phyloP scores from a whole-genome alignment of 1,284 basidiomycete genomes.

The Malassezia brasiliensis region DNA sequence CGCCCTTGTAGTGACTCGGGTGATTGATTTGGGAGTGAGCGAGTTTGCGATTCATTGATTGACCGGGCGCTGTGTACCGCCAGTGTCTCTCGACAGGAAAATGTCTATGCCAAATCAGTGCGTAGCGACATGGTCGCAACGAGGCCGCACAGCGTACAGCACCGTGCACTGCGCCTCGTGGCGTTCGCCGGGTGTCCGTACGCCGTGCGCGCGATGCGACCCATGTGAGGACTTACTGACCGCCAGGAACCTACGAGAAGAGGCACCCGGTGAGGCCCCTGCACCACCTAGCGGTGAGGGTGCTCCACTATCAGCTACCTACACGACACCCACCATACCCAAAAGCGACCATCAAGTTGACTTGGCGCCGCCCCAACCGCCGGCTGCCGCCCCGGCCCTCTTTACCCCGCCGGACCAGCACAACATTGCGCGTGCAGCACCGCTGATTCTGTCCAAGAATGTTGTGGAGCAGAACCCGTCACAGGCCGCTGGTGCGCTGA shows the following conservation, averaged over 20 bases:
- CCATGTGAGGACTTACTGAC: background rate
- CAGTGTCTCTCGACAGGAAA: background rate
- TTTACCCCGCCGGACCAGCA: background rate
- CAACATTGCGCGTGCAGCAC: background rate
- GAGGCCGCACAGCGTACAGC: background rate
- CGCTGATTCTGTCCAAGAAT: background rate
- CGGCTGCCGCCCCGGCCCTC: background rate
- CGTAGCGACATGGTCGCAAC: background rate
- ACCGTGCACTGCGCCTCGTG: no score
- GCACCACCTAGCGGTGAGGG: no score
- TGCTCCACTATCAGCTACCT: background rate
- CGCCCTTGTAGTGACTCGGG: constrained; percentile 8
- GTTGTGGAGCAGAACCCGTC: constrained; percentile 12
- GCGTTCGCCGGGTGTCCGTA: no score
- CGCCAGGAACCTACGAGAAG: background rate
- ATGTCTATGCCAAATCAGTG: constrained; percentile 1
- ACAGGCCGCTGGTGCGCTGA: constrained; percentile 12
- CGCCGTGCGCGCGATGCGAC: no score
- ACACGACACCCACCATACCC: constrained; percentile 3
- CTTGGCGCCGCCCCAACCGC: background rate
- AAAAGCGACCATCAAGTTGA: background rate
- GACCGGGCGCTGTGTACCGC: background rate
- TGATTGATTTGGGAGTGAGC: background rate
- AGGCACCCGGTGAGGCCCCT: background rate
- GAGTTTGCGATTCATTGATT: background rate